A percentile compares a stretch with the other conserved stretches of the same genome.
Evolutionary conservation across 2,329 filamentous ascomycete species (phyloP).

Genomic region (Xylaria hypoxylon): DNA sequence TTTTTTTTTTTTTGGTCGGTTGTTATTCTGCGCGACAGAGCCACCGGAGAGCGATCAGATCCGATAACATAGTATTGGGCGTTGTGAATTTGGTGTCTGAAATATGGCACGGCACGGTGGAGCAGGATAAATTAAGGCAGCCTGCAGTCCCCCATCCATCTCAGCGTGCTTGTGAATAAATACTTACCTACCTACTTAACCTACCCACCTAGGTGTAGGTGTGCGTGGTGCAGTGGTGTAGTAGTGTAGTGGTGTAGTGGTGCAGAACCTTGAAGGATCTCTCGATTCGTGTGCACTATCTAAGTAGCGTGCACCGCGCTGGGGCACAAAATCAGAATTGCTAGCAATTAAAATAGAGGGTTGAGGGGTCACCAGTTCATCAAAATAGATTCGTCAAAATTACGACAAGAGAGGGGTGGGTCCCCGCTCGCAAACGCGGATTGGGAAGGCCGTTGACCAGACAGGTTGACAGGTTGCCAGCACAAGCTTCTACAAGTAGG

Average conservation of each 20-base stretch:
- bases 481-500: background rate
- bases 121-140: slow-evolving; percentile 30
- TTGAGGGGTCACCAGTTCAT: slow-evolving; percentile 19
- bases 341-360: slow-evolving; percentile 1
- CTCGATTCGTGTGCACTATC: slow-evolving; percentile 5
- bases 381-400: slow-evolving; percentile 24
- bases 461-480: slow-evolving; percentile 1
- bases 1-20: slow-evolving; percentile 1
- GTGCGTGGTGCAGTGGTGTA: no score
- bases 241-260: background rate
- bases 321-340: slow-evolving; percentile 14
- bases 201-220: slow-evolving; percentile 6
- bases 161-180: background rate
- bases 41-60: slow-evolving; percentile 34
- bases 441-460: slow-evolving; percentile 29
- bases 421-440: slow-evolving; percentile 17
- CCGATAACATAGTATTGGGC: slow-evolving; percentile 29
- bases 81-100: slow-evolving; percentile 28
- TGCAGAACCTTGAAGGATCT: slow-evolving; percentile 5
- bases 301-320: background rate
- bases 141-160: slow-evolving; percentile 13
- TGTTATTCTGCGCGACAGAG: slow-evolving; percentile 24
- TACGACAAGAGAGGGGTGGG: slow-evolving; percentile 7
- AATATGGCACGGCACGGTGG: slow-evolving; percentile 20
- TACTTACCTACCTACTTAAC: background rate